Evolutionary conservation across 306 rosid species (phyloP).

Genomic region (Trifolium subterraneum): DNA sequence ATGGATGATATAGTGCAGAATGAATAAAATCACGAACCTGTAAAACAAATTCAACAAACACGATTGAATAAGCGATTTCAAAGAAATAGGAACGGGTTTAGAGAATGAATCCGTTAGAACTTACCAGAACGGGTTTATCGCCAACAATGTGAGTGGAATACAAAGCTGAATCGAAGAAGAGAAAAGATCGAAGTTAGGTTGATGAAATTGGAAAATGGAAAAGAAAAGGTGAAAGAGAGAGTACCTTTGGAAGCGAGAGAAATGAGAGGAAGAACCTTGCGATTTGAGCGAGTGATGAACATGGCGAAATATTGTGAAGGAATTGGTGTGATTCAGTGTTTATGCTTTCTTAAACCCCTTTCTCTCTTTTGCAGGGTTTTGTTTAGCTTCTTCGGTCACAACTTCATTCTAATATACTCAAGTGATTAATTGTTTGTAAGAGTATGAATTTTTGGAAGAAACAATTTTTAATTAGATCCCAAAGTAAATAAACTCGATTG

Average conservation of each 20-base stretch:
- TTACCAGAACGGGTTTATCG: constrained; percentile 84
- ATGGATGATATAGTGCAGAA: constrained; percentile 85
- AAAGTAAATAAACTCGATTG: no score
- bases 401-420: no score
- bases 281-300: constrained; percentile 46
- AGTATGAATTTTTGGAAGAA: no score
- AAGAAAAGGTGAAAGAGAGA: constrained; percentile 20
- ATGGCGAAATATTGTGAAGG: neutral
- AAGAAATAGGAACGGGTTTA: neutral
- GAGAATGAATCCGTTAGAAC: constrained; percentile 20
- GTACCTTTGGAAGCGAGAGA: constrained; percentile 50
- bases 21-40: constrained; percentile 97
- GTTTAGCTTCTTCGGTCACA: neutral
- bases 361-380: neutral
- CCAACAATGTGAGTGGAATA: constrained; percentile 77
- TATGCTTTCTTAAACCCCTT: constrained; percentile 40
- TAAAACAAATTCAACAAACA: constrained; percentile 20
- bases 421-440: no score
- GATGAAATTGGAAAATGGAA: neutral
- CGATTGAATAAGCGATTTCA: neutral
- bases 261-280: constrained; percentile 37
- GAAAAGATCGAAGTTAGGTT: constrained; percentile 29
- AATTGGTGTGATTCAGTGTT: neutral
- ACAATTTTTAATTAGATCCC: no score
- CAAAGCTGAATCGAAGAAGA: constrained; percentile 53